These are phyloP conservation scores for Lipomyces sp. DNA, from an alignment of 805 yeast genomes.

Conservation along the genomic window DNA sequence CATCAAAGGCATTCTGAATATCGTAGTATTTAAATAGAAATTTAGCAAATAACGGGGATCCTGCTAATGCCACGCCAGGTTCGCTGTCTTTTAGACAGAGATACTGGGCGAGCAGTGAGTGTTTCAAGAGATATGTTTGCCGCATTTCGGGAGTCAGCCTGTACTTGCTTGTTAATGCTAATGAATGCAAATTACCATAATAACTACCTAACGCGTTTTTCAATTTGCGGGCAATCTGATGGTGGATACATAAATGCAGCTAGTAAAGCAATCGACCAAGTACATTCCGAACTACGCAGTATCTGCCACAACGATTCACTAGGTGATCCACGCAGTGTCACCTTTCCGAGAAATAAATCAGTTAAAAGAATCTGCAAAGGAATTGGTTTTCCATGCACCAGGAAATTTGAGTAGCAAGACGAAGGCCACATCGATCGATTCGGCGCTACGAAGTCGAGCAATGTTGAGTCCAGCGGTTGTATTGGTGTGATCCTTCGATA, in stretches of 20 bases:
- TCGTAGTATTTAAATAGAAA: conserved; percentile 4
- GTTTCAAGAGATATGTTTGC: conserved; percentile 7
- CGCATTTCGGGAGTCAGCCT: conserved; percentile 3
- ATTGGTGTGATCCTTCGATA: background rate
- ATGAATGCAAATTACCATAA: background rate
- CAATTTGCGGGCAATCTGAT: background rate
- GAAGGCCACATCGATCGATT: conserved; percentile 11
- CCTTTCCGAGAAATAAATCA: conserved; percentile 1
- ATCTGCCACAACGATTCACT: conserved; percentile 13
- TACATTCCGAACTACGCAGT: conserved; percentile 5
- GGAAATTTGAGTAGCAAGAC: background rate
- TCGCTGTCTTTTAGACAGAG: background rate
- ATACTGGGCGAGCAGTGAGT: background rate
- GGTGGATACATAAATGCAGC: background rate
- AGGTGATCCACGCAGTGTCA: background rate
- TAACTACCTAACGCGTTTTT: background rate
- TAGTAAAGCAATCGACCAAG: conserved; percentile 8
- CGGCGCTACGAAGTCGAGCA: conserved; percentile 9
- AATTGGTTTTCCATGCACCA: conserved; percentile 1
- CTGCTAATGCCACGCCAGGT: background rate
- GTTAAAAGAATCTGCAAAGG: conserved; percentile 8
- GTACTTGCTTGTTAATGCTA: background rate
- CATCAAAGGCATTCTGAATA: background rate
- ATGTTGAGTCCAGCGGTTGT: conserved; percentile 5
- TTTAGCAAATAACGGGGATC: conserved; percentile 5